phyloP scores from a whole-genome alignment of 495 filamentous ascomycete species.

The Xylaria telfairii region DNA sequence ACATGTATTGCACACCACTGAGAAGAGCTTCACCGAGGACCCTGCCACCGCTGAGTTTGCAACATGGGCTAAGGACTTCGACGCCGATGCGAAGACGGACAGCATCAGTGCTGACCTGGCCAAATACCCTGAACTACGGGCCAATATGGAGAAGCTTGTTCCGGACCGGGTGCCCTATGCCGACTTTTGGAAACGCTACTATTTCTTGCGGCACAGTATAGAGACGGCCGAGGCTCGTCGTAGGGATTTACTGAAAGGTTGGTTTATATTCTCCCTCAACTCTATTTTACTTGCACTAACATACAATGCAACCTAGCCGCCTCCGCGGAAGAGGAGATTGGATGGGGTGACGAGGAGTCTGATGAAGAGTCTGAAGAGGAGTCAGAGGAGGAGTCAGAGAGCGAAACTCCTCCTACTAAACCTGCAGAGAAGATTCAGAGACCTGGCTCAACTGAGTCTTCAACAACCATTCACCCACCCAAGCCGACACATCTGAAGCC shows the following conservation, averaged over 20 bases:
- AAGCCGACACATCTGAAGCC: slow-evolving; percentile 56
- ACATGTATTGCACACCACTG: slow-evolving; percentile 87
- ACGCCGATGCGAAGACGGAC: slow-evolving; percentile 83
- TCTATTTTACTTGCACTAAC: slow-evolving; percentile 27
- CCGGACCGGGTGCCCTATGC: slow-evolving; percentile 87
- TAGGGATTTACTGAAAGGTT: slow-evolving; percentile 91
- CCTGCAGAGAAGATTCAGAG: slow-evolving; percentile 37
- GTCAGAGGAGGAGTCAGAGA: slow-evolving; percentile 39
- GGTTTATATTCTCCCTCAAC: slow-evolving; percentile 26
- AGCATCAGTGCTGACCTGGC: slow-evolving; percentile 83
- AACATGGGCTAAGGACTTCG: slow-evolving; percentile 75
- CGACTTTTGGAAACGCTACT: slow-evolving; percentile 94
- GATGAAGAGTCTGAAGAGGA: slow-evolving; percentile 25
- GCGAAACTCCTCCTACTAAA: slow-evolving; percentile 39
- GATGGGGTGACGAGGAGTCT: slow-evolving; percentile 70
- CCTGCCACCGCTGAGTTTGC: slow-evolving; percentile 76
- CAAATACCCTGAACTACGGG: slow-evolving; percentile 84
- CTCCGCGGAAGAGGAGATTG: slow-evolving; percentile 75
- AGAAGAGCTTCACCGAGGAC: slow-evolving; percentile 85
- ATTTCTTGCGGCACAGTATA: slow-evolving; percentile 91
- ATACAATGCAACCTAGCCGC: slow-evolving; percentile 57
- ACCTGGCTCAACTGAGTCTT: slow-evolving; percentile 55
- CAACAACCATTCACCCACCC: slow-evolving; percentile 59
- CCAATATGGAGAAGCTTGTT: slow-evolving; percentile 94
- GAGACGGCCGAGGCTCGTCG: slow-evolving; percentile 94